Conservation (phyloP, 2,329 filamentous ascomycete genomes). For the Botrytis pseudocinerea region DNA sequence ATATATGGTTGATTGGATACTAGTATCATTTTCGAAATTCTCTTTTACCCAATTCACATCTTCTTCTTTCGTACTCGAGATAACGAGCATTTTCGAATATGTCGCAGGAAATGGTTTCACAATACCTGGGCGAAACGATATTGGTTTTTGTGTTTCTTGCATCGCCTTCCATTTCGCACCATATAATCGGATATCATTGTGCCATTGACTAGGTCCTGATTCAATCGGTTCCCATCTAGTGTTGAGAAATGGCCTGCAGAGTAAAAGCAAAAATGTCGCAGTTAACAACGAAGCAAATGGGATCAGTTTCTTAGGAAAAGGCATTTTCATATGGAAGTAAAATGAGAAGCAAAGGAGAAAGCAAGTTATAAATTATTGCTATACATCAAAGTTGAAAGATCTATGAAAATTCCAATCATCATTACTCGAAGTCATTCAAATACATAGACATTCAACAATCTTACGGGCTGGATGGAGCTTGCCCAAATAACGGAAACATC, state of each 20-base stretch:
- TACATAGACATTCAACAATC: not conserved
- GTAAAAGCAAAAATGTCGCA: not conserved
- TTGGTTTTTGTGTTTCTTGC: not conserved
- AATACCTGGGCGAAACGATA: not conserved
- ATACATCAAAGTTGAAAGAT: not conserved
- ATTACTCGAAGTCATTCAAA: not conserved
- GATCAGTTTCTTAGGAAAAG: conserved; percentile 14
- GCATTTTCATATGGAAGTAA: not conserved
- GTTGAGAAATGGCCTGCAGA: not conserved
- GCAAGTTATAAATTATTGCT: not conserved
- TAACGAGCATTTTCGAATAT: conserved; percentile 19
- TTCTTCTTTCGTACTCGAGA: conserved; percentile 10
- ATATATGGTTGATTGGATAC: conserved; percentile 28
- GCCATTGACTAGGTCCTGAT: not conserved
- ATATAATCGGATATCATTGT: not conserved
- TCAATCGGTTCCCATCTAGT: not conserved
- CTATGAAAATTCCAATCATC: not conserved
- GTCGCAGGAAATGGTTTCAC: not conserved
- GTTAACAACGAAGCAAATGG: conserved; percentile 10
- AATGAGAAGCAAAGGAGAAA: not conserved
- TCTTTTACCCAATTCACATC: conserved; percentile 12
- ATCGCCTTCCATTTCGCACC: not conserved
- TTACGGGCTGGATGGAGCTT: not conserved
- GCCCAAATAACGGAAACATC: not conserved
- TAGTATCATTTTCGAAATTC: not conserved